These are phyloP conservation scores for Metarhizium sp. DNA, from an alignment of 2,329 filamentous ascomycete genomes.

Conservation along the genomic window DNA sequence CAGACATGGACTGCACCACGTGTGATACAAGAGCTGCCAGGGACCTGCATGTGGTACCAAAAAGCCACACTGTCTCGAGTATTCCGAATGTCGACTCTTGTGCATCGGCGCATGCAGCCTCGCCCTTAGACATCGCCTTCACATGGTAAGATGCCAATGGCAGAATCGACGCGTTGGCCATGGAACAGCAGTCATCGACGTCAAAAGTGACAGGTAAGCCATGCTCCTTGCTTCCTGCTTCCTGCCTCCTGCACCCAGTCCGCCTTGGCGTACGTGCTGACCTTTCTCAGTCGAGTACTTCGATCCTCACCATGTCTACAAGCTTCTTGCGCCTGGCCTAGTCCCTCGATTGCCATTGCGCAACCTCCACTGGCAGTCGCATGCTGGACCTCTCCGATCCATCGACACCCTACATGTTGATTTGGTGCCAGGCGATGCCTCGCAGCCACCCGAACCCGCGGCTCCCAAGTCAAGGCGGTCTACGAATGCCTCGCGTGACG, in stretches of 20 bases:
- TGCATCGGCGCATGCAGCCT: too few relatives aligned
- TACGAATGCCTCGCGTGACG: constrained; percentile 32
- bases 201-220: constrained; percentile 66
- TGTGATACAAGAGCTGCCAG: too few relatives aligned
- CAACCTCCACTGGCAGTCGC: constrained; percentile 96
- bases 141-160: constrained; percentile 17
- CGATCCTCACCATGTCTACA: constrained; percentile 84
- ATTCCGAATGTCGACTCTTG: too few relatives aligned
- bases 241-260: not conserved
- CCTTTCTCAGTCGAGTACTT: constrained; percentile 82
- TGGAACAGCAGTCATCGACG: constrained; percentile 60
- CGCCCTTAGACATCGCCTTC: not conserved
- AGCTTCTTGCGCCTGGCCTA: constrained; percentile 69
- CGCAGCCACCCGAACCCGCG: constrained; percentile 29
- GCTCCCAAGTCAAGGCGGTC: constrained; percentile 21
- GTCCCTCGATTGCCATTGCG: constrained; percentile 72
- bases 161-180: constrained; percentile 25
- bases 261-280: not conserved
- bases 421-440: constrained; percentile 55
- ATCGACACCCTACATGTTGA: constrained; percentile 91
- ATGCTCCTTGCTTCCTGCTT: too few relatives aligned
- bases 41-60: not conserved
- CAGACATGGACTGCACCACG: too few relatives aligned
- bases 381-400: constrained; percentile 79
- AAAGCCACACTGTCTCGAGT: not conserved